A percentile compares a stretch with the other conserved stretches of the same genome.
Evolutionary conservation across 345 rosid genomes (phyloP).

Genomic region (Dovyalis caffra): DNA sequence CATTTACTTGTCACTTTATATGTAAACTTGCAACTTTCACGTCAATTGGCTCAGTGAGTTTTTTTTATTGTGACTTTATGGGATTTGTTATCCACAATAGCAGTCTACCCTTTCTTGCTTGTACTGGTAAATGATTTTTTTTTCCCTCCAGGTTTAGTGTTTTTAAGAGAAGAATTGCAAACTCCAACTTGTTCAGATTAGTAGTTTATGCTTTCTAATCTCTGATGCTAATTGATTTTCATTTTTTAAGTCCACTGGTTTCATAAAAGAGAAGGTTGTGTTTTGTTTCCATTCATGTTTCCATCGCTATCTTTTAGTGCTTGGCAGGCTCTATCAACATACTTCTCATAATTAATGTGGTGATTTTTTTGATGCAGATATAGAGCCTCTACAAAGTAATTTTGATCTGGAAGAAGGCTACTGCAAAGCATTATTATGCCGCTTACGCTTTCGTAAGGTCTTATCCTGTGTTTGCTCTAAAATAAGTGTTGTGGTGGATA

Average conservation of each 20-base stretch:
- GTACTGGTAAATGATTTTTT: neutral
- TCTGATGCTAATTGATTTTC: neutral
- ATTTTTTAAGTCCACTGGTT: neutral
- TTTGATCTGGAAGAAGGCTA: constrained; percentile 74
- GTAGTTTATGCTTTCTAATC: neutral
- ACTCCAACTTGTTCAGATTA: neutral
- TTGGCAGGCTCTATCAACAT: neutral
- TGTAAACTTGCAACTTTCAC: neutral
- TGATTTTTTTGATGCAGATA: constrained; percentile 50
- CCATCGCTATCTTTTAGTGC: neutral
- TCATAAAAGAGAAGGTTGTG: neutral
- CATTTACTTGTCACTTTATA: neutral
- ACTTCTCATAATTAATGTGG: constrained; percentile 5
- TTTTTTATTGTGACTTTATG: neutral
- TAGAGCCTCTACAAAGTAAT: constrained; percentile 78
- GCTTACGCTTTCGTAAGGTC: constrained; percentile 99
- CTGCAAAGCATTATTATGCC: constrained; percentile 87
- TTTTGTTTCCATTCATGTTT: neutral
- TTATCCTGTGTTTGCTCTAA: constrained; percentile 52
- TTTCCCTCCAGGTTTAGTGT: neutral
- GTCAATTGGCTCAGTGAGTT: neutral
- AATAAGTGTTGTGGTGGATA: constrained; percentile 1
- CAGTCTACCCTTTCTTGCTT: neutral
- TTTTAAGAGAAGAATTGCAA: neutral
- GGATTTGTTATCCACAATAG: neutral